Percentiles rank a stretch among this genome's conserved stretches.
These are phyloP conservation scores for Dendrobium officinale DNA, from an alignment of 106 monocot genomes.

Conservation along the genomic window DNA sequence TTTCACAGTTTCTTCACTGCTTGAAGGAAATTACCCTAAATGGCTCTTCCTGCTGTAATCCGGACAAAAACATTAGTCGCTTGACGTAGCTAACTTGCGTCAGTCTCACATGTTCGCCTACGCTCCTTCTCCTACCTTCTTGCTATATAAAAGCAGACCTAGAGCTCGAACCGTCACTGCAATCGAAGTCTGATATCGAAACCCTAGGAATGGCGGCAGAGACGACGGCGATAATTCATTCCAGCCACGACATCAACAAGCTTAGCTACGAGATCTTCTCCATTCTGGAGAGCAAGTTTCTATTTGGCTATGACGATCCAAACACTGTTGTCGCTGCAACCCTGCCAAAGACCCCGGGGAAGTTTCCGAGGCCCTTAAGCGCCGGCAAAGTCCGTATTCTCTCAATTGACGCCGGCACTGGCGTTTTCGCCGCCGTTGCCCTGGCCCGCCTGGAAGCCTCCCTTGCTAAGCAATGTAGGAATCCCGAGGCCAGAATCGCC, in stretches of 20 bases:
- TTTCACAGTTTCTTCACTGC: too few relatives aligned
- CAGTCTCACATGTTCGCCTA: background rate
- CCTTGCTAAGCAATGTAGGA: conserved; percentile 39
- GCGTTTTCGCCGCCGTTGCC: conserved; percentile 48
- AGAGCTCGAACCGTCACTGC: background rate
- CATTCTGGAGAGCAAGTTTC: conserved; percentile 59
- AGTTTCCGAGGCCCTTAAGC: background rate
- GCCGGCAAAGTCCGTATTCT: conserved; percentile 63
- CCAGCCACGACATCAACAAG: conserved; percentile 36
- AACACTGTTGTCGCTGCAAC: background rate
- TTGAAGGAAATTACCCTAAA: too few relatives aligned
- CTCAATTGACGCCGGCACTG: conserved; percentile 57
- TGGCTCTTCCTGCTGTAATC: too few relatives aligned
- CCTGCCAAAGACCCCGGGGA: conserved; percentile 16
- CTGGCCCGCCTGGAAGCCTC: conserved; percentile 51
- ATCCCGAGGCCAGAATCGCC: conserved; percentile 37
- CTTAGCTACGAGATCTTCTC: conserved; percentile 74
- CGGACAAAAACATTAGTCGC: too few relatives aligned
- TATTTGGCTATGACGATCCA: conserved; percentile 24
- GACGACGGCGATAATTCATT: conserved; percentile 10
- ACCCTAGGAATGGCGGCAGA: background rate
- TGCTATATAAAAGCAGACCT: background rate
- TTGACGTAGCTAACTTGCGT: background rate
- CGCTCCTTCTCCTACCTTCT: background rate
- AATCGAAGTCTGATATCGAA: background rate